These are phyloP conservation scores for Malassezia japonica DNA, from an alignment of 1,284 basidiomycete genomes.

Conservation along the genomic window DNA sequence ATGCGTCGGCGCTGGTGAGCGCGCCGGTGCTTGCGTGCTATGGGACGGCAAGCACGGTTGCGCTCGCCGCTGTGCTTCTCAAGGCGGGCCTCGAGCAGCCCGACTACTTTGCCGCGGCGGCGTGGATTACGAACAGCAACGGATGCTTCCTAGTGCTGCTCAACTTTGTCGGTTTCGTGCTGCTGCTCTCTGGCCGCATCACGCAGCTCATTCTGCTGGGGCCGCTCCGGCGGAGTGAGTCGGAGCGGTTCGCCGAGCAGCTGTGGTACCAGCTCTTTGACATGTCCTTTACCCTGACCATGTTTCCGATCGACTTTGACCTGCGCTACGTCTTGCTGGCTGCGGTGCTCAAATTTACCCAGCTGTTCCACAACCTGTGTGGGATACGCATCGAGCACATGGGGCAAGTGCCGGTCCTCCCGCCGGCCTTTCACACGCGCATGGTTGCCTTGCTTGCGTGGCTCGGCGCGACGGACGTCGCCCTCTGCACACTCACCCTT, in stretches of 20 bases:
- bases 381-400: constrained; percentile 87
- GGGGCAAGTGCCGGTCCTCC: constrained; percentile 84
- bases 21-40: constrained; percentile 24
- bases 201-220: constrained; percentile 89
- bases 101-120: constrained; percentile 88
- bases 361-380: constrained; percentile 95
- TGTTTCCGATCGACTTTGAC: neutral
- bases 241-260: constrained; percentile 54
- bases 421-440: constrained; percentile 70
- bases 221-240: constrained; percentile 70
- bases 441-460: constrained; percentile 64
- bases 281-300: neutral
- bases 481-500: constrained; percentile 67
- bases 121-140: constrained; percentile 83
- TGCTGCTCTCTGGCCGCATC: constrained; percentile 65
- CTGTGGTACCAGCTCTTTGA: neutral
- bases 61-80: constrained; percentile 24
- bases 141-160: constrained; percentile 56
- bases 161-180: constrained; percentile 75
- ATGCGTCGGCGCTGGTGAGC: neutral
- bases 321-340: constrained; percentile 57
- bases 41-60: constrained; percentile 24
- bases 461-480: constrained; percentile 61
- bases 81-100: constrained; percentile 73
- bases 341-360: constrained; percentile 80